Evolutionary conservation across 495 filamentous ascomycete species (phyloP).

Genomic region (Neurospora sublineolata): DNA sequence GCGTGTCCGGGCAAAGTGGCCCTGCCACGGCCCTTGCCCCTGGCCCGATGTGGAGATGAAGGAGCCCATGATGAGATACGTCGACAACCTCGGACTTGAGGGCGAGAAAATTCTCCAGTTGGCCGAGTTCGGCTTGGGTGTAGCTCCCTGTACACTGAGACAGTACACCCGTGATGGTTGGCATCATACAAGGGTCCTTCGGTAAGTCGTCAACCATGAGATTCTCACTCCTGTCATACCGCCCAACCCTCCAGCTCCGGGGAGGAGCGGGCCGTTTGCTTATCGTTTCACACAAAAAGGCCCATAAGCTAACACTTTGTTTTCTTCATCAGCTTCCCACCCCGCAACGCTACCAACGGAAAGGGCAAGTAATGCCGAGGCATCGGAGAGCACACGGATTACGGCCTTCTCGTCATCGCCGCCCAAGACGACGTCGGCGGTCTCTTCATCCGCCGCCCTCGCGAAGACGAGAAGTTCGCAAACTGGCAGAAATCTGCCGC

Average conservation of each 20-base stretch:
- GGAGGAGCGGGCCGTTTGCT: not conserved
- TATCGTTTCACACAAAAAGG: not conserved
- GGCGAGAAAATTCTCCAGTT: constrained; percentile 31
- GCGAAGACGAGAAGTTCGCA: constrained; percentile 23
- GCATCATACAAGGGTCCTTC: constrained; percentile 35
- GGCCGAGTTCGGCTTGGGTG: constrained; percentile 25
- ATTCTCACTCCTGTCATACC: not conserved
- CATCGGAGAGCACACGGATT: constrained; percentile 38
- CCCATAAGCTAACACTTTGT: not conserved
- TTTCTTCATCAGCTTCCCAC: constrained; percentile 22
- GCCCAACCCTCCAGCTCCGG: not conserved
- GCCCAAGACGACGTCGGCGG: constrained; percentile 35
- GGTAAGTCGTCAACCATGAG: constrained; percentile 10
- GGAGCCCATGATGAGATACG: constrained; percentile 20
- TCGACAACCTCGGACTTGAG: constrained; percentile 17
- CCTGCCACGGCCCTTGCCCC: constrained; percentile 35
- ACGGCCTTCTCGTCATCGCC: constrained; percentile 34
- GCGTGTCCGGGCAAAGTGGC: constrained; percentile 29
- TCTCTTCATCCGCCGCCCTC: constrained; percentile 30
- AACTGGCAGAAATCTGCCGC: constrained; percentile 36
- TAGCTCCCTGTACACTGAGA: constrained; percentile 18
- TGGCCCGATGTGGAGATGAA: constrained; percentile 32
- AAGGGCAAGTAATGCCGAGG: constrained; percentile 34
- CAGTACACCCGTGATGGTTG: constrained; percentile 32
- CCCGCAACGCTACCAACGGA: constrained; percentile 28